Evolutionary conservation across 1,284 basidiomycete genomes (phyloP).

Genomic region (Lentinus polychrous): DNA sequence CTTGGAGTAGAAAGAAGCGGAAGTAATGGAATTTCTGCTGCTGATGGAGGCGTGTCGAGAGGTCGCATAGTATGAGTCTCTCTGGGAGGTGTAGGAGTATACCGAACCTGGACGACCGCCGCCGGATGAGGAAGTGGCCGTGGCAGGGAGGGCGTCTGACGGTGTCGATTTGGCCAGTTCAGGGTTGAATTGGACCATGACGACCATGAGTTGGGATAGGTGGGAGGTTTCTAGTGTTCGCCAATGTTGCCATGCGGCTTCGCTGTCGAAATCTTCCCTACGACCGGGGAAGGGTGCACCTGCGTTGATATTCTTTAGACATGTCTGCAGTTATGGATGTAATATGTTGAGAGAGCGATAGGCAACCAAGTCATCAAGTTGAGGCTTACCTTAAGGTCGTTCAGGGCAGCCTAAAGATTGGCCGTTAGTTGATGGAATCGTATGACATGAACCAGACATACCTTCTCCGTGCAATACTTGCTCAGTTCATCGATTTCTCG

Average conservation of each 20-base stretch:
- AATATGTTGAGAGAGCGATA: not conserved
- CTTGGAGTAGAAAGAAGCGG: conserved; percentile 24
- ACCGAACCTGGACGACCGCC: conserved; percentile 47
- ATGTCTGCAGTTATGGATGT: conserved; percentile 49
- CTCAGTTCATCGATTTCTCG: conserved; percentile 69
- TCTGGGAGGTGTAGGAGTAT: conserved; percentile 11
- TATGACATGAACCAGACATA: conserved; percentile 22
- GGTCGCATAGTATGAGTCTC: conserved; percentile 25
- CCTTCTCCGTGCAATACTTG: conserved; percentile 76
- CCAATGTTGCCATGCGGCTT: conserved; percentile 83
- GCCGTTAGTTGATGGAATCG: not conserved
- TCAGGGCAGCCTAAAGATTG: conserved; percentile 60
- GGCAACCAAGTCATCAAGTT: not conserved
- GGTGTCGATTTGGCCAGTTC: conserved; percentile 78
- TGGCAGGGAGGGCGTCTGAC: conserved; percentile 41
- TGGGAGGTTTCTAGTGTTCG: conserved; percentile 77
- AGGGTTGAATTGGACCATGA: conserved; percentile 84
- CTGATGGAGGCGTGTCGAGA: conserved; percentile 55
- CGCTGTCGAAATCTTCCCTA: conserved; percentile 79
- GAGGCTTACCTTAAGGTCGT: conserved; percentile 69
- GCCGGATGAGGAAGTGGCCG: conserved; percentile 21
- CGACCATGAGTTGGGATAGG: conserved; percentile 83
- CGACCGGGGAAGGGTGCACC: conserved; percentile 81
- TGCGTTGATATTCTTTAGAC: conserved; percentile 87
- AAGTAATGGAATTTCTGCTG: conserved; percentile 50